Percentiles rank a stretch among this genome's conserved stretches.
Conservation (phyloP, 1,284 basidiomycete genomes). For the Malassezia pachydermatis region DNA sequence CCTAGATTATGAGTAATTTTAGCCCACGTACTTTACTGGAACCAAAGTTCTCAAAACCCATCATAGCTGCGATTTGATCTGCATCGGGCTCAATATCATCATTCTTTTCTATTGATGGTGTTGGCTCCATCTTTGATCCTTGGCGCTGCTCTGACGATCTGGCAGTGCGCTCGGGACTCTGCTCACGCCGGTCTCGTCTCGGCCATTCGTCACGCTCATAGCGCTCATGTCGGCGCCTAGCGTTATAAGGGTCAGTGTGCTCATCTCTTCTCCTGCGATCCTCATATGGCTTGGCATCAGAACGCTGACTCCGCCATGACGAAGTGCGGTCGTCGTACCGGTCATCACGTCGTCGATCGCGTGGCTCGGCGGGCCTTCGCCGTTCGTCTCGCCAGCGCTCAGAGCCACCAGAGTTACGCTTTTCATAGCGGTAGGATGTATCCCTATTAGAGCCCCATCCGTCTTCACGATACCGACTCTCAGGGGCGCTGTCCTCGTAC, state of each 20-base stretch:
- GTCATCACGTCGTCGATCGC: no score
- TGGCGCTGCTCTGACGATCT: no score
- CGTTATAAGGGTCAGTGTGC: no score
- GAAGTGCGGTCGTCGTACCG: neutral
- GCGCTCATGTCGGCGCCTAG: no score
- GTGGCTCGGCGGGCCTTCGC: no score
- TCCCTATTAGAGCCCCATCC: no score
- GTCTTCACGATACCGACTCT: neutral
- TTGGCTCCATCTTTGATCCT: neutral
- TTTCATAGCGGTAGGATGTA: no score
- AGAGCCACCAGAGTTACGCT: no score
- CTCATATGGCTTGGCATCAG: neutral
- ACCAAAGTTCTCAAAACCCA: conserved; percentile 19
- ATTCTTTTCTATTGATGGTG: neutral
- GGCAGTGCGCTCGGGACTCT: neutral
- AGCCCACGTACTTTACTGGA: conserved; percentile 10
- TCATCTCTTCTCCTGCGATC: no score
- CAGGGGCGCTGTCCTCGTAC: conserved; percentile 5
- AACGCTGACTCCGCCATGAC: neutral
- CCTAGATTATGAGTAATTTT: neutral
- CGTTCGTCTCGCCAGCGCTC: no score
- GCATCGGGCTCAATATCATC: conserved; percentile 1
- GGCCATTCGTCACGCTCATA: neutral
- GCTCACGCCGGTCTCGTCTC: neutral
- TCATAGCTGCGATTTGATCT: conserved; percentile 17